These are phyloP conservation scores for Magnolia changhungtana DNA, from an alignment of 164 flowering plant species.

Conservation along the genomic window DNA sequence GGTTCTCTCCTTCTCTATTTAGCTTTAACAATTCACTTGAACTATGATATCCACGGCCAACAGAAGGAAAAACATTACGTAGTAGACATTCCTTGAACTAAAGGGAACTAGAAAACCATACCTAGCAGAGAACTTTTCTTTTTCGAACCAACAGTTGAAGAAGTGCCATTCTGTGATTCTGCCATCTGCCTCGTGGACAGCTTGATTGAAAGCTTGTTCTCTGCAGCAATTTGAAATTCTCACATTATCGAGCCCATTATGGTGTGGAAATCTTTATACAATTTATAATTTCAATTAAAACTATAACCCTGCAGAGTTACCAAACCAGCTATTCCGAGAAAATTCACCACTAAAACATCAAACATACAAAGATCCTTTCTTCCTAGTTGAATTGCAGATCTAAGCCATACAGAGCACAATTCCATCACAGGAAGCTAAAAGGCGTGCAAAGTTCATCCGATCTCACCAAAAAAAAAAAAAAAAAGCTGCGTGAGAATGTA, in stretches of 20 bases:
- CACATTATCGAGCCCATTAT: too few relatives aligned
- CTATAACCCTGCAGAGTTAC: too few relatives aligned
- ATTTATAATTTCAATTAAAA: background rate
- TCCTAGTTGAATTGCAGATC: background rate
- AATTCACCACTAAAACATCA: background rate
- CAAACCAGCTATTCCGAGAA: too few relatives aligned
- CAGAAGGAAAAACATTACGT: background rate
- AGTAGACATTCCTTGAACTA: background rate
- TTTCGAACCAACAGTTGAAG: slow-evolving; percentile 31
- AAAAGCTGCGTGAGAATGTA: background rate
- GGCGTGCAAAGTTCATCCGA: background rate
- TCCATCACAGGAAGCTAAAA: background rate
- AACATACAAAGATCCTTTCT: background rate
- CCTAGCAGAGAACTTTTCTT: slow-evolving; percentile 48
- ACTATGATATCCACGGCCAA: background rate
- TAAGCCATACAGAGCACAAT: background rate
- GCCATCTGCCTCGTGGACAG: background rate
- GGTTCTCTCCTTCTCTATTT: background rate
- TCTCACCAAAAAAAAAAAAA: background rate
- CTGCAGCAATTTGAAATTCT: too few relatives aligned
- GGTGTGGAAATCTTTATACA: background rate
- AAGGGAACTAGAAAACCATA: slow-evolving; percentile 14
- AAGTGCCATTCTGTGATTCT: slow-evolving; percentile 32
- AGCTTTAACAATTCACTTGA: background rate
- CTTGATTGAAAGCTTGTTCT: too few relatives aligned